Base-by-base conservation (phyloP, 1,139 yeast genomes). In the Debaryomyces fabryi region DNA sequence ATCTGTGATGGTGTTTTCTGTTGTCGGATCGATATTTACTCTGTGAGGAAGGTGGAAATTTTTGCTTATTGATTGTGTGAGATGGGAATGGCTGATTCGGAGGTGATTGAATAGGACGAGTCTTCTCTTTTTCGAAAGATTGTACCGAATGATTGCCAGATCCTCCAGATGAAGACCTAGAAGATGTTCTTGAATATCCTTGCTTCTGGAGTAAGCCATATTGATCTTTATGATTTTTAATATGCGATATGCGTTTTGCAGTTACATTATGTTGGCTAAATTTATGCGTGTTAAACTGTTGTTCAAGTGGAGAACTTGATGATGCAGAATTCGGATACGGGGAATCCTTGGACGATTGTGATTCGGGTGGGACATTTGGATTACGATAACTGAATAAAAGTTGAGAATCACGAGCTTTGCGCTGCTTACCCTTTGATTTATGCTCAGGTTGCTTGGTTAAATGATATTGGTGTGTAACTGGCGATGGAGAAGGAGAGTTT, bases 381-480 rank as follows among this genome's bases (percentile, higher is more conserved):
- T 58, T 64, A 40, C 65, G 62, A 52, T 70, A 71, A 46, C 66
- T 67, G 55, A 71, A 71, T 38, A 71, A 58, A 38, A 65, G 50
- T 51, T 68, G 74, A 3, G 74, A 69, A 47, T 64, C 67, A 20
- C 71, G 51, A 9, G 58, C 55, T 46, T 60, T 59, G 21, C 50
- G 49, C 23, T 45, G 52, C 38, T 50, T 42, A 24, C 35, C 15
- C 18, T 27, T 32, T n/a, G 39, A 40, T 13, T 39, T 35, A 30
- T 42, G 49, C 38, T 38, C 42, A 34, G 42, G 45, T 40, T 49
- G 43, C 6, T 15, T 30, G 7, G 16, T 9, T 37, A 50, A 8
- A 30, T 39, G 42, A 10, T 23, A 27, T 7, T 35, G 32, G 10
- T 40, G 36, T 15, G 37, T 29, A 12, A 30, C 43, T 36, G 39